These are phyloP conservation scores for Pythium dissimile DNA, from an alignment of 352 stramenopile genomes.

Conservation along the genomic window DNA sequence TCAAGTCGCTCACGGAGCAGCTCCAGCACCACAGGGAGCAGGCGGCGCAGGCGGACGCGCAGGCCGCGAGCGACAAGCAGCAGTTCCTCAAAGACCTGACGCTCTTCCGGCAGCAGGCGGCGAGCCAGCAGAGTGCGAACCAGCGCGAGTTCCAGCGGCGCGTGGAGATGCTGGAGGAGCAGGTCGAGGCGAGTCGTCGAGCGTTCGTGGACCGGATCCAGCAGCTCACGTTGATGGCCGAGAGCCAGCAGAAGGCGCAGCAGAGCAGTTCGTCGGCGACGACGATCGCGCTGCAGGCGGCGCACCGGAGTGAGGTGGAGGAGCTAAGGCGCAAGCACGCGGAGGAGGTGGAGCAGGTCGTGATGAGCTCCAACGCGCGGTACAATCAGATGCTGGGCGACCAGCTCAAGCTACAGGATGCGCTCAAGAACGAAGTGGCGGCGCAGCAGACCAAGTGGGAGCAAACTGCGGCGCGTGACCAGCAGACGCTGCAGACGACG, in stretches of 20 bases:
- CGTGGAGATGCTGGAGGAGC: conserved; percentile 38
- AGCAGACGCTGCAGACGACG: conserved; percentile 23
- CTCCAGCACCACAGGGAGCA: conserved; percentile 30
- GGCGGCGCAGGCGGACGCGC: conserved; percentile 27
- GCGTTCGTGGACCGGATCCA: conserved; percentile 43
- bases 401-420: conserved; percentile 63
- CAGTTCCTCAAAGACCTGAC: conserved; percentile 34
- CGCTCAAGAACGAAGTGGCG: conserved; percentile 20
- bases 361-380: conserved; percentile 64
- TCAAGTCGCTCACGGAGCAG: conserved; percentile 40
- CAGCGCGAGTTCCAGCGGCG: conserved; percentile 40
- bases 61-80: conserved; percentile 35
- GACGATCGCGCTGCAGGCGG: not conserved
- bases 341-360: conserved; percentile 60
- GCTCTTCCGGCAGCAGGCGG: conserved; percentile 29
- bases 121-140: conserved; percentile 7
- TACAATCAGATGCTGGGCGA: conserved; percentile 74
- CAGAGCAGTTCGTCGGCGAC: conserved; percentile 19
- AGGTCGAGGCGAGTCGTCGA: conserved; percentile 30
- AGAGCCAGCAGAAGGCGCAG: conserved; percentile 24
- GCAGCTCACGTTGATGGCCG: conserved; percentile 32
- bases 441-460: conserved; percentile 18
- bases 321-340: conserved; percentile 36
- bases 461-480: conserved; percentile 2
- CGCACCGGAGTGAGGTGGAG: conserved; percentile 23